Base-by-base conservation (phyloP, 2,329 filamentous ascomycete genomes). In the Stylonectria norvegica region DNA sequence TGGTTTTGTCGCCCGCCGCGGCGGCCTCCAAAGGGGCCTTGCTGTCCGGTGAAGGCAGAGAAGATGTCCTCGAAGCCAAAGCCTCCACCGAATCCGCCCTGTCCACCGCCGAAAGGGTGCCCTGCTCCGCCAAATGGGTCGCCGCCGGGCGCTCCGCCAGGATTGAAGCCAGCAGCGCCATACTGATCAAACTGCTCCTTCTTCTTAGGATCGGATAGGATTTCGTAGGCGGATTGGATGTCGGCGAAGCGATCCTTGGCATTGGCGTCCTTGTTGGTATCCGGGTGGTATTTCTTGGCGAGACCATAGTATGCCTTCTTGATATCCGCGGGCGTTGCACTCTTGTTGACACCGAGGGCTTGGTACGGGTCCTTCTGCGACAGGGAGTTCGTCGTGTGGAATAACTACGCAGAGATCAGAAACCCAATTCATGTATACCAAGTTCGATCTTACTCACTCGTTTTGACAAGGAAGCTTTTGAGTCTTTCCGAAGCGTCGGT, bases 271-370 rank as follows among this genome's bases (percentile, higher is more conserved):
- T 97, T 97, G 74, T 97, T 98, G 23, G 93, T 97, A 63, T 98
- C 93, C 7, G 93, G 93, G 59, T 98, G 93, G 63, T 81, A 98
- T 61, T 97, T 98, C 68, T 98, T 98, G 15, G 93, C 93, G 43
- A 97, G 74, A 36, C 90, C 88, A 63, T 98, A 98, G 72, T 98
- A 98, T 3, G 93, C 90, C 66, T 96, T 97, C 65, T 98, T 98
- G 63, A 98, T 97, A 23, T 97, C 91, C 44, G 81, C 73, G 3
- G 89, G 71, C 2, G 87, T 83, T n/a, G 93, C 88, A 47, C 68
- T 76, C 64, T 91, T 95, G 57, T 73, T 73, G 20, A 98, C 88
- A 11, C 93, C 93, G 19, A 98, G 81, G 4, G 86, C 78, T 50
- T 81, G 79, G 66, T 98, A 98, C 1, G 93, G 93, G 58, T 98